These are phyloP conservation scores for Pyrenochaeta sp. DNA, from an alignment of 2,329 filamentous ascomycete genomes.

Conservation along the genomic window DNA sequence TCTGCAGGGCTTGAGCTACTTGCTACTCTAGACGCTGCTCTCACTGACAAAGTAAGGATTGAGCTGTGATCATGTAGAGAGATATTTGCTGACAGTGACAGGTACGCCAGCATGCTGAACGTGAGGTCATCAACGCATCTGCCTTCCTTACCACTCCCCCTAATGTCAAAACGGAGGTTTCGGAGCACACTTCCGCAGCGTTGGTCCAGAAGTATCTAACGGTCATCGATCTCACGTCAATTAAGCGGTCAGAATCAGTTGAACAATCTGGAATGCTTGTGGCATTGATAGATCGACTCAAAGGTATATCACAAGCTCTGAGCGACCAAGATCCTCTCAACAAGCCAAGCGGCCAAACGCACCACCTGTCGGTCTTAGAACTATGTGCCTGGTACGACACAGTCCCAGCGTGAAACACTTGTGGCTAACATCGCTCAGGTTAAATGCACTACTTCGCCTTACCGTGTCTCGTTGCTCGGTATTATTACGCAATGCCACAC, in stretches of 20 bases:
- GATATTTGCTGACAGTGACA: constrained; percentile 18
- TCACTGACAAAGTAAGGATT: constrained; percentile 45
- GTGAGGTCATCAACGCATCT: constrained; percentile 45
- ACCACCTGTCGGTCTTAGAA: constrained; percentile 11
- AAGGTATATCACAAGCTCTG: constrained; percentile 38
- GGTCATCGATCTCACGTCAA: constrained; percentile 44
- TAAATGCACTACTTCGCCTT: constrained; percentile 52
- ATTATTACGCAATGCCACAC: constrained; percentile 30
- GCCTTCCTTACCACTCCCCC: constrained; percentile 30
- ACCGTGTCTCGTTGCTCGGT: constrained; percentile 47
- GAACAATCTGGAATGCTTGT: constrained; percentile 32
- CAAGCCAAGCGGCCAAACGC: neutral
- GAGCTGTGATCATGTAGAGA: neutral
- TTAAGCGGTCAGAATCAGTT: constrained; percentile 15
- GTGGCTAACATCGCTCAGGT: constrained; percentile 30
- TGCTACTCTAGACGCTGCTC: constrained; percentile 45
- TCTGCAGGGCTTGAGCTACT: constrained; percentile 56
- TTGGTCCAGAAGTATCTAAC: constrained; percentile 44
- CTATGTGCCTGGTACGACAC: constrained; percentile 35
- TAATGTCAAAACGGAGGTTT: constrained; percentile 5
- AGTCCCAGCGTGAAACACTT: neutral
- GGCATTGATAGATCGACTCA: constrained; percentile 43
- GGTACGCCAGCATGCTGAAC: constrained; percentile 49
- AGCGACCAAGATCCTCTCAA: constrained; percentile 9
- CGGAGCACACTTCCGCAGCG: constrained; percentile 16